Evolutionary conservation across 2,329 filamentous ascomycete species (phyloP).

Genomic region (Epichloe aotearoae): DNA sequence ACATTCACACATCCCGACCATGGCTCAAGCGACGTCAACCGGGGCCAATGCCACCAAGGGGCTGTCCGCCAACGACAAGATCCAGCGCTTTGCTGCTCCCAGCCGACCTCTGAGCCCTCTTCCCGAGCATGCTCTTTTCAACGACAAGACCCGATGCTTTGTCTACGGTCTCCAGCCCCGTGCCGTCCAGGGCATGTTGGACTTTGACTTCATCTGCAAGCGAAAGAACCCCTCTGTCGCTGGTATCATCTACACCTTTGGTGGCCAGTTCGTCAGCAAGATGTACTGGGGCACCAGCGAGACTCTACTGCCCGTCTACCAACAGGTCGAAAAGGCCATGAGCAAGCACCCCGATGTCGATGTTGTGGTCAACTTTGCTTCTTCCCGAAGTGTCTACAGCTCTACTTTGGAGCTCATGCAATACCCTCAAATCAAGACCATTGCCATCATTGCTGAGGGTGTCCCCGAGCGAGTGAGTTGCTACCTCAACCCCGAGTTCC

Average conservation of each 20-base stretch:
- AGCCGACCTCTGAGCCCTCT: conserved; percentile 85
- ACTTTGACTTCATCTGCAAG: conserved; percentile 99
- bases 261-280: conserved; percentile 99
- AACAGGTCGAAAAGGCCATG: conserved; percentile 82
- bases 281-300: conserved; percentile 99
- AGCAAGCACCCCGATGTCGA: conserved; percentile 96
- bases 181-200: conserved; percentile 85
- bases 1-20: conserved; percentile 17
- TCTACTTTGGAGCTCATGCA: conserved; percentile 99
- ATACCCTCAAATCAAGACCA: conserved; percentile 91
- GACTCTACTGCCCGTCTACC: conserved; percentile 96
- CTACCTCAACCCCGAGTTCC: background rate
- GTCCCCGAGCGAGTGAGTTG: conserved; percentile 83
- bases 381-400: conserved; percentile 94
- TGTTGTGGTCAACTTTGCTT: conserved; percentile 98
- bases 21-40: conserved; percentile 38
- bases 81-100: conserved; percentile 86
- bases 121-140: conserved; percentile 84
- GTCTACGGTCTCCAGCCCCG: conserved; percentile 98
- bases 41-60: conserved; percentile 38
- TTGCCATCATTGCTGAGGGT: conserved; percentile 99
- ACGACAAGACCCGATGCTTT: conserved; percentile 99
- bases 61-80: conserved; percentile 91
- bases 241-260: conserved; percentile 99
- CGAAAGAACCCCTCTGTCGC: conserved; percentile 89